Base-by-base conservation (phyloP, 257 asterid species). In the Avicennia marina region DNA sequence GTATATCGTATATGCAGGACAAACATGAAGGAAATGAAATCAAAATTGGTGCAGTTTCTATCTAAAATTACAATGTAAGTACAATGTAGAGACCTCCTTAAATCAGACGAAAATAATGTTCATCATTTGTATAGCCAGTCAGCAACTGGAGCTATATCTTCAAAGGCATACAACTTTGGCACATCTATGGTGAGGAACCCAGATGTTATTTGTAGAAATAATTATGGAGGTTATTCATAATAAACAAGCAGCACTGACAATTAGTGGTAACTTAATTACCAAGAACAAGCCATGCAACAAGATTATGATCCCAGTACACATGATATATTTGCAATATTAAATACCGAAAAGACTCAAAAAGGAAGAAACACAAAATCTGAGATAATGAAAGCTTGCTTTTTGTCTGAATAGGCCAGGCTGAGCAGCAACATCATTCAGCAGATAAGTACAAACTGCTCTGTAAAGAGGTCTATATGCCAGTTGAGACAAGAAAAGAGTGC, bases 1-100 rank as follows among this genome's bases (percentile, higher is more conserved):
- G n/a, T n/a, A 27, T 27, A 31, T 7, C 11, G 26, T 45, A 43
- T 29, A 26, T 27, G 43, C 12, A 42, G 19, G 58, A 34, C 21
- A 20, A 48, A 21, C 42, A 18, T 51, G 53, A 58, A 38, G 43
- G n/a, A 7, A 58, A 58, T 38, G n/a, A n/a, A n/a, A n/a, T n/a
- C n/a, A n/a, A n/a, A n/a, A n/a, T n/a, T n/a, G n/a, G n/a, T n/a
- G n/a, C n/a, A n/a, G n/a, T n/a, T n/a, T n/a, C n/a, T n/a, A n/a
- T n/a, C 59, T 36, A 13, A 48, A 61, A 52, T 38, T 42, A 62
- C n/a, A 46, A 49, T 48, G 26, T 36, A 18, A 42, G 43, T 33
- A 43, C 26, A 56, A 38, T 16, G 19, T 25, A 13, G 38, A 22
- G 36, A 49, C 11, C 36, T 25, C 19, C 21, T 17, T 19, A 38